phyloP scores from a whole-genome alignment of 2,329 filamentous ascomycete species.

The Paracoccidioides lutzii region DNA sequence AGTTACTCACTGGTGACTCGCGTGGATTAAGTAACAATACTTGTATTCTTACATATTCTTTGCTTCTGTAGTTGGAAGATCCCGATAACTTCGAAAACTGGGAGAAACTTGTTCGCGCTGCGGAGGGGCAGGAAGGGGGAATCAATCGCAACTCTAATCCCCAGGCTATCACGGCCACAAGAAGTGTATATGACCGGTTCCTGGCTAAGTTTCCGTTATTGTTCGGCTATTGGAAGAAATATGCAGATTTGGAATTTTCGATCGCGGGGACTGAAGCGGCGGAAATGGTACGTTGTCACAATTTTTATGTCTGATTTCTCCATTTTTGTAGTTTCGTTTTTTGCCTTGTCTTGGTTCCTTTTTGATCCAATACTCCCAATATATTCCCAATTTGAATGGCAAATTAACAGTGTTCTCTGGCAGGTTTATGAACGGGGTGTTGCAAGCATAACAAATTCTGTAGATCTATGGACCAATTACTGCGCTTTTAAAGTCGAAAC shows the following conservation, averaged over 20 bases:
- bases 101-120: conserved; percentile 79
- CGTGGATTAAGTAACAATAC: conserved; percentile 7
- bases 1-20: conserved; percentile 22
- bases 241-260: conserved; percentile 93
- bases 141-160: conserved; percentile 95
- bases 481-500: conserved; percentile 97
- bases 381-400: not conserved
- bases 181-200: conserved; percentile 82
- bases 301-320: too few species aligned
- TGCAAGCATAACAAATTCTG: conserved; percentile 81
- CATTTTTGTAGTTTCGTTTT: too few species aligned
- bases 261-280: conserved; percentile 94
- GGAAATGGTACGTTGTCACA: conserved; percentile 61
- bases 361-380: not conserved
- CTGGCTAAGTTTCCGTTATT: conserved; percentile 88
- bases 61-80: conserved; percentile 43
- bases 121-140: conserved; percentile 77
- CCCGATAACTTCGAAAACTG: conserved; percentile 87
- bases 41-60: conserved; percentile 1
- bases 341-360: conserved; percentile 2
- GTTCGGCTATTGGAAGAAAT: conserved; percentile 99
- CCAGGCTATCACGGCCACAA: conserved; percentile 74
- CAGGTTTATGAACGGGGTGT: conserved; percentile 92
- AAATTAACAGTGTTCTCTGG: not conserved
- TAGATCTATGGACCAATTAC: conserved; percentile 95